Base-by-base conservation (phyloP, 768 basidiomycete genomes). In the Russula sp. region DNA sequence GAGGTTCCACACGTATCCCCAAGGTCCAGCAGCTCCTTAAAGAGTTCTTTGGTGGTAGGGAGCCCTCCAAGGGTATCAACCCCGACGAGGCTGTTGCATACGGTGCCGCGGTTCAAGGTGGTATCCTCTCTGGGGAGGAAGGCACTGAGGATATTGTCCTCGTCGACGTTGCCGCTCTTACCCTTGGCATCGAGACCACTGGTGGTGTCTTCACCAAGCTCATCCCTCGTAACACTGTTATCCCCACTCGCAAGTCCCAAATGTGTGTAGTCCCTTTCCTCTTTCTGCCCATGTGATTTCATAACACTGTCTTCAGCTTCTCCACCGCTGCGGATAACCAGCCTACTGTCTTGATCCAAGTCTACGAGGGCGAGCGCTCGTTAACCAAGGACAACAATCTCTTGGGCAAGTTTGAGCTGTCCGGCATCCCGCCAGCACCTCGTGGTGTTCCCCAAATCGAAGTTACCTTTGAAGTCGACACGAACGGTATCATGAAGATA, bases 81-180 rank as follows among this genome's bases (percentile, higher is more conserved):
- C 94, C 95, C 57, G 96, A 99, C 75, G 96, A 99, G 80, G 96
- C 96, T 66, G 96, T 99, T 69, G 94, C 96, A 51, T 98, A 97
- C 71, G 96, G 96, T 82, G 96, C 96, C 67, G 96, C 96, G 59
- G 93, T 98, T 68, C 96, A 99, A 77, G 96, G 92, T 77, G 96
- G 93, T 79, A 96, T 99, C 71, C 90, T 99, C 68, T 89, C 94
- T 53, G 96, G 96, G 66, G 94, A 93, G 71, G 88, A 91, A 73
- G 89, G 88, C 66, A 91, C 91, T 60, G 85, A 84, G 65, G 95
- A 94, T 68, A 82, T 98, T 66, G 88, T 98, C 65, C 88, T 99
- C 61, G 91, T 99, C 71, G 96, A 99, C 75, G 93, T 98, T 73
- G 89, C 88, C 79, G 94, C 96, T 32, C 84, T 98, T 45, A 96